Base-by-base conservation (phyloP, 352 stramenopile species). In the Globisporangium radiosum region DNA sequence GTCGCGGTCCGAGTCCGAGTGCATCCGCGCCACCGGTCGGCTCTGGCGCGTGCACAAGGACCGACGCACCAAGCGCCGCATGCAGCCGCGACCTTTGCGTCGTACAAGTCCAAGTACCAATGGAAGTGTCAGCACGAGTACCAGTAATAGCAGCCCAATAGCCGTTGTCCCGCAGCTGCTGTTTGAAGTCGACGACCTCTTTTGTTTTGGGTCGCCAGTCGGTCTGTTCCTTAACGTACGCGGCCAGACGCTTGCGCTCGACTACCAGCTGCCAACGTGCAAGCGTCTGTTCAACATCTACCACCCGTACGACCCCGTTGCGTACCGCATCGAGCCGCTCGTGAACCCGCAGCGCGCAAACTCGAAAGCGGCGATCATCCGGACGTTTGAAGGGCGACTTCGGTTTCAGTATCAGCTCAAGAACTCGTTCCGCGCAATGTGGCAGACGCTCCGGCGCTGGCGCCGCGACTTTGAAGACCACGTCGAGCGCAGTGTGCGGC, bases 291-390 rank as follows among this genome's bases (percentile, higher is more conserved):
- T 97, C 71, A 98, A 98, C 67, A 96, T 98, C 42, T 98, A 97
- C 64, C 90, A 98, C 67, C 92, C 92, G 52, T 95, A 90, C 70
- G 94, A 98, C 75, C 92, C 92, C 3, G 91, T 98, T 3, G 90
- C 93, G 39, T 98, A 98, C 70, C 83, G 94, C 51, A 96, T 98
- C 62, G 94, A 98, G 71, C 94, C 94, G 25, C 84, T 98, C n/a
- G 63, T 98, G 55, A 91, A 96, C 55, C 71, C 81, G 15, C 56
- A 52, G 5, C 81, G 78, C 25, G 81, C 84, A 5, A 60, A 91
- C 59, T 91, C 82, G n/a, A 92, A 93, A 63, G 81, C 84, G 5
- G 75, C 78, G 47, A 93, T 93, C 48, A 93, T 93, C 56, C 79
- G 78, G 52, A 93, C 84, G 44, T 93, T 93, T 49, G 81, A 93